Percentiles rank a stretch among this genome's conserved stretches.
Evolutionary conservation across 495 filamentous ascomycete species (phyloP).

Genomic region (Penicillium pancosmium): DNA sequence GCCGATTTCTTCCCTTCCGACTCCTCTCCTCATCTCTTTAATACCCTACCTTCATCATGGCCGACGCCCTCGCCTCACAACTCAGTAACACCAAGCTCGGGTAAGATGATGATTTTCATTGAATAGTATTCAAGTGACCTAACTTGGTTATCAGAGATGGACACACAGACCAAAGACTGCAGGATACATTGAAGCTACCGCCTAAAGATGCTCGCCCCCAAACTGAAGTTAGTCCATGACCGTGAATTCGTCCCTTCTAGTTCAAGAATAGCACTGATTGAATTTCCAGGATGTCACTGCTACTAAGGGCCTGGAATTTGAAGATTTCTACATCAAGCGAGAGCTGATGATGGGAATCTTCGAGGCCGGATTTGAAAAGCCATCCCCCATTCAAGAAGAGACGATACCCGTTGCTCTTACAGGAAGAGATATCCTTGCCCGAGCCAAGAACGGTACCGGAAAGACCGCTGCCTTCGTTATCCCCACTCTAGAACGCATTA

Average conservation of each 20-base stretch:
- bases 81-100: slow-evolving; percentile 71
- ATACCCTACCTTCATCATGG: slow-evolving; percentile 46
- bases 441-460: slow-evolving; percentile 97
- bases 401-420: slow-evolving; percentile 95
- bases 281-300: slow-evolving; percentile 84
- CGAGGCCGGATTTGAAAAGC: slow-evolving; percentile 97
- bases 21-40: slow-evolving; percentile 1
- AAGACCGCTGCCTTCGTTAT: slow-evolving; percentile 99
- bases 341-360: slow-evolving; percentile 98
- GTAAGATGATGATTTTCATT: slow-evolving; percentile 41
- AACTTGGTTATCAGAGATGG: slow-evolving; percentile 48
- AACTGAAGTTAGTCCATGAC: slow-evolving; percentile 73
- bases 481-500: slow-evolving; percentile 91
- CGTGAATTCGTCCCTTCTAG: not conserved
- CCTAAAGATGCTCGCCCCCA: slow-evolving; percentile 86
- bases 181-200: slow-evolving; percentile 74
- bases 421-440: slow-evolving; percentile 90
- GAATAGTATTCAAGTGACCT: slow-evolving; percentile 4
- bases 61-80: slow-evolving; percentile 66
- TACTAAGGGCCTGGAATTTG: slow-evolving; percentile 96
- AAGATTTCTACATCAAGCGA: slow-evolving; percentile 92
- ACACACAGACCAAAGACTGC: slow-evolving; percentile 69
- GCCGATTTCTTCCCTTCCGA: not conserved
- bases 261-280: slow-evolving; percentile 19
- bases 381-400: slow-evolving; percentile 98